These are phyloP conservation scores for Eruca vesicaria DNA, from an alignment of 441 rosid species.

Conservation along the genomic window DNA sequence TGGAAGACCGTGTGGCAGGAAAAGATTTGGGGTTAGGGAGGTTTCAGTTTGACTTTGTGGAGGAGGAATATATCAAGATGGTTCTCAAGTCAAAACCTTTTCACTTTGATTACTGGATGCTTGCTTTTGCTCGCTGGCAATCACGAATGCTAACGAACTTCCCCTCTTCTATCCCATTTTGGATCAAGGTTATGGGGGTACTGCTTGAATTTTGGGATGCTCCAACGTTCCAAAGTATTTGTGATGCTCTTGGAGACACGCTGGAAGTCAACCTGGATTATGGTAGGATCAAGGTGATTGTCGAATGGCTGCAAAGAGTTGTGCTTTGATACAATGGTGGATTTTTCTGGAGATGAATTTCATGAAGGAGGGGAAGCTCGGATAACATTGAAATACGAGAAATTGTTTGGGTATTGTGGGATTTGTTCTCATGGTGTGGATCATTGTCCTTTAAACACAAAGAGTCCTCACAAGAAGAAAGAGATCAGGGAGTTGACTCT, in stretches of 20 bases:
- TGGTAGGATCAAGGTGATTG: background rate
- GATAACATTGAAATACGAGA: background rate
- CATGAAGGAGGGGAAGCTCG: background rate
- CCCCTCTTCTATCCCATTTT: background rate
- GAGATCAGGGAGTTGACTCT: background rate
- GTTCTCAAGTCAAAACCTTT: background rate
- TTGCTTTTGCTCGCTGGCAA: background rate
- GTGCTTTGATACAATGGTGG: background rate
- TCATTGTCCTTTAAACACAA: background rate
- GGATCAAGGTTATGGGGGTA: background rate
- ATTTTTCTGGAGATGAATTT: background rate
- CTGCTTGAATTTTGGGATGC: background rate
- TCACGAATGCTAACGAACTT: background rate
- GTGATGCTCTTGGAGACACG: background rate
- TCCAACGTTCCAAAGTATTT: background rate
- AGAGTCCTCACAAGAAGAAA: background rate
- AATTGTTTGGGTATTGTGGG: background rate
- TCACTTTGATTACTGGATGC: background rate
- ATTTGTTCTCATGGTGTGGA: background rate
- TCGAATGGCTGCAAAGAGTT: background rate
- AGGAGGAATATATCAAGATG: background rate
- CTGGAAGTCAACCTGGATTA: background rate
- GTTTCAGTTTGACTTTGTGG: background rate
- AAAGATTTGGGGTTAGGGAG: background rate
- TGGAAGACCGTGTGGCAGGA: background rate